Base-by-base conservation (phyloP, 306 rosid species). In the Astragalus glycyphyllos region DNA sequence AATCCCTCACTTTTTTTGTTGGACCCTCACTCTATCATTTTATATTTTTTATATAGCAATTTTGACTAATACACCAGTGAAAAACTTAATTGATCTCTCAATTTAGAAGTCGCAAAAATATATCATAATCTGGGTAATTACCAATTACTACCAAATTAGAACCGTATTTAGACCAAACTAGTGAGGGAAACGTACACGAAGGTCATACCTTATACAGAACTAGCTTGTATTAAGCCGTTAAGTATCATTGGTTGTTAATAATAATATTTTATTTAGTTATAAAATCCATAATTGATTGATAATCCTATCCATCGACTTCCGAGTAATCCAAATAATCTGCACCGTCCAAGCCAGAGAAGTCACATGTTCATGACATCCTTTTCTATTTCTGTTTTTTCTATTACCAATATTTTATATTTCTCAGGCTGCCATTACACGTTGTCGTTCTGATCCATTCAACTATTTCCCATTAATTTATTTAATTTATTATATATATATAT, bases 321-420 rank as follows among this genome's bases (percentile, higher is more conserved):
- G 4, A 58, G 29, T 7, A 54, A 29, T 57, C 69, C 46, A 65
- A 80, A 38, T 40, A 80, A 80, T 80, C 71, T 1, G 8, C 74
- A 20, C 84, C 84, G 84, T 77, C 84, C 81, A 80, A 41, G 20
- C 78, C 84, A 71, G 61, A 71, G 61, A 65, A 29, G 71, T 49
- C 54, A 15, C 8, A 1, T 2, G 10, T 37, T 14, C 42, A 3
- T 29, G n/a, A 38, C 45, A 7, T 12, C 15, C 1, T 34, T 60
- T 29, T 49, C 32, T 56, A 29, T 61, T 49, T 48, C 1, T 11
- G 6, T 29, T 9, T 12, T 11, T 4, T 56, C 11, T 26, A 26
- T 38, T 13, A 3, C 32, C 0, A 38, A 17, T 41, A 5, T 54
- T 44, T 41, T 9, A 62, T 62, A 62, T 62, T n/a, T 57, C 6